Evolutionary conservation across 1,284 basidiomycete species (phyloP), one percentile per base, ranked within the genome.

Genomic region (Athelia psychrophila): DNA sequence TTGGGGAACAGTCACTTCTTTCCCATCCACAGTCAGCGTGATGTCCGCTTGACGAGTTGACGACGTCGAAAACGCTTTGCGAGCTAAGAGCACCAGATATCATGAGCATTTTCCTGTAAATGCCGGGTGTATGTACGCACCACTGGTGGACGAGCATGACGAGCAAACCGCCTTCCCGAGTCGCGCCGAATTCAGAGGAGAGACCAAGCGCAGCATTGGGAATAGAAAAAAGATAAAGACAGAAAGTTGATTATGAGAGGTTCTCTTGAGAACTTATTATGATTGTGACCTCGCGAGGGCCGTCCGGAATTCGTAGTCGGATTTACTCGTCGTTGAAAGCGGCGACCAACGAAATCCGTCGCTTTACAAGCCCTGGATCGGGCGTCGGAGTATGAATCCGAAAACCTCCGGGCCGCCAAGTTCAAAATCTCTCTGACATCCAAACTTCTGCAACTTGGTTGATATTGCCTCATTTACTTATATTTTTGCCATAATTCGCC

Each of bases 1-100:
- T 73, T 93, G 90, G 22, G 93, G 93, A 47, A 96, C 93, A 13
- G 92, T 94, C 25, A 96, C 91, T 75, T 94, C 89, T 74, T 93
- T 95, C 60, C 93, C 93, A 70, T 96, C 93, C 45, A 95, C 85
- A 2, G 93, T 95, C 33, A 96, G 74, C 40, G 93, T 95, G 58
- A 95, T 86, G 64, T 95, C 91, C 45, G 88, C 89, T 61, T 78
- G 78, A 58, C 82, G 77, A 50, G 77, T 67, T 19, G 86, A 78
- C 2, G 84, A 80, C 27, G 89, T 86, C 15, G 85, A 72, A 64
- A 91, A 79, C 27, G 78, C 75, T 56, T 83, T 74, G 55, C 76
- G 77, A 62, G 74, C 85, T 86, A 51, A 20, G 52, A 13, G 54
- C 8, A 44, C 20, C 8, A 48, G 46, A 59, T 40, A 27, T 42